Evolutionary conservation across 805 yeast species (phyloP).

Genomic region (Lipomyces yamadae): DNA sequence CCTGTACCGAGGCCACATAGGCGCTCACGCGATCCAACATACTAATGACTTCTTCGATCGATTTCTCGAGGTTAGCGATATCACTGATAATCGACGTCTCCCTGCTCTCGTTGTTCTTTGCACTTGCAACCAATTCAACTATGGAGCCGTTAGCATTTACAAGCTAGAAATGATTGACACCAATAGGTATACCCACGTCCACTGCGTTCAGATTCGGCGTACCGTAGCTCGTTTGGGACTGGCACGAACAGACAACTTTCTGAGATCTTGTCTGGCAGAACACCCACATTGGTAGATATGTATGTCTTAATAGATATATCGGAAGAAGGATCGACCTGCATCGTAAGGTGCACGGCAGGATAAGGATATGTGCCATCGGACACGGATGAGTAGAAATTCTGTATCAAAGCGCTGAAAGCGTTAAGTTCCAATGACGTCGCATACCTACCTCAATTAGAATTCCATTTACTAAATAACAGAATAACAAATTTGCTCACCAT

Average conservation of each 20-base stretch:
- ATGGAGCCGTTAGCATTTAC: conserved; percentile 36
- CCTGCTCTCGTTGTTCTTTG: conserved; percentile 45
- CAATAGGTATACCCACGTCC: conserved; percentile 52
- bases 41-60: conserved; percentile 47
- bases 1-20: conserved; percentile 41
- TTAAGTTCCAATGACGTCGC: conserved; percentile 62
- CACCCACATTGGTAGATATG: conserved; percentile 76
- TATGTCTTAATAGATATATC: conserved; percentile 69
- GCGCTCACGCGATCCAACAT: conserved; percentile 49
- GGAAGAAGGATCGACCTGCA: conserved; percentile 60
- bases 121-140: conserved; percentile 45
- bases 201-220: conserved; percentile 63
- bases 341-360: conserved; percentile 79
- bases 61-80: conserved; percentile 44
- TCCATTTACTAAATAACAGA: neutral
- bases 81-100: conserved; percentile 45
- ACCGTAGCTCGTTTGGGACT: conserved; percentile 66
- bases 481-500: conserved; percentile 67
- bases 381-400: conserved; percentile 75
- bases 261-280: conserved; percentile 43
- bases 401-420: conserved; percentile 74
- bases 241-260: conserved; percentile 72
- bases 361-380: conserved; percentile 69
- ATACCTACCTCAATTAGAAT: conserved; percentile 24
- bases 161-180: neutral